Evolutionary conservation across 139 green algal species (phyloP).

Genomic region (Tetraselmis chui): DNA sequence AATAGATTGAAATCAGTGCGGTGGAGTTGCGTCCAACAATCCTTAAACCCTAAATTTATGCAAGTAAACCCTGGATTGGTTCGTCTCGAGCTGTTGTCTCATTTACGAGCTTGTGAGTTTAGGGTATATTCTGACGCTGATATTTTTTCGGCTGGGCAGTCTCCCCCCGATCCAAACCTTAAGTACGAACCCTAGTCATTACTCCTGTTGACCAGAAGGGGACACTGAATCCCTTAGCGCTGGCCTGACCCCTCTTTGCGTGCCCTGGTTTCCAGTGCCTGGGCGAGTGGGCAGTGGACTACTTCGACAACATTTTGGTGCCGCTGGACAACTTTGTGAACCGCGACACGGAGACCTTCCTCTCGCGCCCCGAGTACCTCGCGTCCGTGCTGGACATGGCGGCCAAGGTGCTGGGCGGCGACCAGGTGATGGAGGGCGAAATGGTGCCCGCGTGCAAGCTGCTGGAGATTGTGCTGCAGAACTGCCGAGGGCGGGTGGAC

Average conservation of each 20-base stretch:
- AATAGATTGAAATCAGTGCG: no score
- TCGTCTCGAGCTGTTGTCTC: no score
- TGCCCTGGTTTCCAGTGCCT: constrained; percentile 20
- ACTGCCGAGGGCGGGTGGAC: constrained; percentile 72
- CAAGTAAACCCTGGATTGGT: no score
- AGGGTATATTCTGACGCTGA: no score
- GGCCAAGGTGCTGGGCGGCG: not conserved
- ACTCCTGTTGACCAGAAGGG: no score
- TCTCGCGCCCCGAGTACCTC: constrained; percentile 65
- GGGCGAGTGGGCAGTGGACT: constrained; percentile 82
- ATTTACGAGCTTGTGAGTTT: no score
- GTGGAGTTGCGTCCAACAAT: no score
- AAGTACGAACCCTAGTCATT: no score
- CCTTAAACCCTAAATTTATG: no score
- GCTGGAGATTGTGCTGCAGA: constrained; percentile 75
- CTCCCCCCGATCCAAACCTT: no score
- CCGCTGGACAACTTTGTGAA: constrained; percentile 93
- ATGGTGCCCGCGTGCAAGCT: constrained; percentile 69
- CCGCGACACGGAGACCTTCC: constrained; percentile 64
- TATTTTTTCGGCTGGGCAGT: no score
- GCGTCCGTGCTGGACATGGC: constrained; percentile 22
- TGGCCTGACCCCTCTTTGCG: not conserved
- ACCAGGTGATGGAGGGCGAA: constrained; percentile 52
- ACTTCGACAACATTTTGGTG: constrained; percentile 69
- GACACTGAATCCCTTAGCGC: no score